These are phyloP conservation scores for Podospora bellae-mahoneyi DNA, from an alignment of 495 filamentous ascomycete species.

Conservation along the genomic window DNA sequence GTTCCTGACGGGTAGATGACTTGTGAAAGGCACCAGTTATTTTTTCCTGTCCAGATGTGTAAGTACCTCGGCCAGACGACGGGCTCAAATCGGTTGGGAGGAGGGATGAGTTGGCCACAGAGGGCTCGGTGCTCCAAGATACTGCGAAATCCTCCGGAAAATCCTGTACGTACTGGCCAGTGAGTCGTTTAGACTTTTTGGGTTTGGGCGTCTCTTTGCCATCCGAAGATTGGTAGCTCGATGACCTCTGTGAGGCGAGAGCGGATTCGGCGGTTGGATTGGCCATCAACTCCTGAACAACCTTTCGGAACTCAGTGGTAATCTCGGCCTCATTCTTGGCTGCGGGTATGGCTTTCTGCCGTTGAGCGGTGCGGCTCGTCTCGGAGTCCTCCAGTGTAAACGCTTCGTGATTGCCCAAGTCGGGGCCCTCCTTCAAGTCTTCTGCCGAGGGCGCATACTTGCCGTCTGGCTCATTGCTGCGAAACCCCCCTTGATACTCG, in stretches of 20 bases:
- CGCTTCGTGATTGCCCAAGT: slow-evolving; percentile 36
- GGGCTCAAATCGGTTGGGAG: slow-evolving; percentile 19
- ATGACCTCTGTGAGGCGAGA: neutral
- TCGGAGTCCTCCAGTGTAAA: slow-evolving; percentile 32
- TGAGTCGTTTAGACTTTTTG: slow-evolving; percentile 22
- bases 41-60: slow-evolving; percentile 34
- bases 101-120: slow-evolving; percentile 15
- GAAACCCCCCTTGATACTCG: slow-evolving; percentile 1
- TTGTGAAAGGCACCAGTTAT: neutral
- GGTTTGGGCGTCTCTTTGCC: neutral
- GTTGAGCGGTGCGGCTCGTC: slow-evolving; percentile 6
- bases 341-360: neutral
- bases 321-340: neutral
- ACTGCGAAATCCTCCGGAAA: slow-evolving; percentile 46
- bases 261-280: slow-evolving; percentile 12
- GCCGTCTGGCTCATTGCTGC: slow-evolving; percentile 15
- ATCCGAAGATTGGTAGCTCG: slow-evolving; percentile 4
- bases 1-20: slow-evolving; percentile 4
- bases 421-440: slow-evolving; percentile 25
- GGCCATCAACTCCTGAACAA: slow-evolving; percentile 28
- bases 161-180: slow-evolving; percentile 45
- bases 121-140: slow-evolving; percentile 31
- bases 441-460: slow-evolving; percentile 12
- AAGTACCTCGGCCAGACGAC: slow-evolving; percentile 29
- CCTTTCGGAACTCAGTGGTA: slow-evolving; percentile 23